Conservation (phyloP, 1,284 basidiomycete genomes). For the Microbotryomycetes sp. region DNA sequence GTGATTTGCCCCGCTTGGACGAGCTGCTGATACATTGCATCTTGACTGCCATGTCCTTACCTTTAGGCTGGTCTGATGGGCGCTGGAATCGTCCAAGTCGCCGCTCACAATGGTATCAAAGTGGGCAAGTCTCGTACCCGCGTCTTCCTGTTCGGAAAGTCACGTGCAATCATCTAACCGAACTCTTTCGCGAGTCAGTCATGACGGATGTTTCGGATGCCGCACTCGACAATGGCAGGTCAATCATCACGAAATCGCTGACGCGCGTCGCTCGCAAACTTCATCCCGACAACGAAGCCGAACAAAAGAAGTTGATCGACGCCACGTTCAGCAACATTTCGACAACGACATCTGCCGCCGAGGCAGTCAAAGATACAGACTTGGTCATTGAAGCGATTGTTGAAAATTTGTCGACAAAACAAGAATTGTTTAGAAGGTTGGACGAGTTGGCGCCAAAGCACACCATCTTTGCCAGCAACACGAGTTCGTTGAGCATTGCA, state of each 20-base stretch:
- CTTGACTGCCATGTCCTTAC: slow-evolving; percentile 22
- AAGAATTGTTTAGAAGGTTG: slow-evolving; percentile 49
- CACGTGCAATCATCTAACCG: not conserved
- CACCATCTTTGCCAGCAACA: slow-evolving; percentile 53
- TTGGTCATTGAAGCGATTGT: slow-evolving; percentile 55
- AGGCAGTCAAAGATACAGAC: slow-evolving; percentile 48
- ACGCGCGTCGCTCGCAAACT: slow-evolving; percentile 48
- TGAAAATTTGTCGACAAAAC: slow-evolving; percentile 51
- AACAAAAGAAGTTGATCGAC: slow-evolving; percentile 40
- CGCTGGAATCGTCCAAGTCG: slow-evolving; percentile 49
- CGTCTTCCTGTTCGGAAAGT: not conserved
- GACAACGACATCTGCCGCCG: slow-evolving; percentile 47
- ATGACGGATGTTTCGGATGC: slow-evolving; percentile 44
- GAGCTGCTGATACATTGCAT: slow-evolving; percentile 6
- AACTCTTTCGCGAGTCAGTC: slow-evolving; percentile 10
- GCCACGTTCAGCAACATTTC: slow-evolving; percentile 46
- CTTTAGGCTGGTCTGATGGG: slow-evolving; percentile 50
- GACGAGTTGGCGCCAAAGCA: slow-evolving; percentile 46
- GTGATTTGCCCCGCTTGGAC: not conserved
- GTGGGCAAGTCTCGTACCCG: slow-evolving; percentile 28
- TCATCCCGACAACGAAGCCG: slow-evolving; percentile 45
- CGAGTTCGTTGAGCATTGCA: slow-evolving; percentile 48
- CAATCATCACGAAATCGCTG: slow-evolving; percentile 51
- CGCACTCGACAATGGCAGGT: slow-evolving; percentile 47
- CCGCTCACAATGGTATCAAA: slow-evolving; percentile 46